These are phyloP conservation scores for Dendrobium catenatum DNA, from an alignment of 106 monocot genomes.

Conservation along the genomic window DNA sequence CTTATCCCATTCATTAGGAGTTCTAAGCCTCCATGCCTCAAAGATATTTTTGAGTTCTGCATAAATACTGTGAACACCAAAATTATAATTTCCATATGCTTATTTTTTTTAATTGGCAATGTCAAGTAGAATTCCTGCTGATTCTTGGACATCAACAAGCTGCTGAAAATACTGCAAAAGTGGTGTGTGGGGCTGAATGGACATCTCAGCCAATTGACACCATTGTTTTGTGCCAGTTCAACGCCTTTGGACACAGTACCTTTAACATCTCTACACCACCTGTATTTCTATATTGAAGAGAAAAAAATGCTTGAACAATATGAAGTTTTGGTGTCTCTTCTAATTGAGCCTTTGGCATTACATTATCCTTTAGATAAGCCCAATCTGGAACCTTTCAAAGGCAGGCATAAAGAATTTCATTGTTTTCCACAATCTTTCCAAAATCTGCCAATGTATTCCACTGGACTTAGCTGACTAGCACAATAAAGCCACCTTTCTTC, in stretches of 20 bases:
- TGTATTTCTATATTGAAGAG: no score
- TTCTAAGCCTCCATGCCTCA: conserved; percentile 96
- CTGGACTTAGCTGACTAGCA: conserved; percentile 87
- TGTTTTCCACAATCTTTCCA: conserved; percentile 94
- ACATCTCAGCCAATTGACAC: conserved; percentile 95
- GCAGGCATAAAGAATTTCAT: conserved; percentile 87
- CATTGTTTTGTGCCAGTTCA: conserved; percentile 73
- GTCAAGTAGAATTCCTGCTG: conserved; percentile 20
- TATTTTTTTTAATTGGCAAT: conserved; percentile 90
- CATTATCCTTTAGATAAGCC: conserved; percentile 81
- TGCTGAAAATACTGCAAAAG: conserved; percentile 97
- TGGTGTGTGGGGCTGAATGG: conserved; percentile 67
- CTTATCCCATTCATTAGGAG: conserved; percentile 99
- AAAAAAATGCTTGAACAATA: conserved; percentile 4
- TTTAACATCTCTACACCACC: no score
- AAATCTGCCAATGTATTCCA: conserved; percentile 92
- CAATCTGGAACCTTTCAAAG: conserved; percentile 98
- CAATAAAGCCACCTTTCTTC: conserved; percentile 97
- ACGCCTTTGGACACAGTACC: no score
- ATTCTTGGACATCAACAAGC: conserved; percentile 89
- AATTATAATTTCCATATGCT: conserved; percentile 56
- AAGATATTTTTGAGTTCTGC: conserved; percentile 95
- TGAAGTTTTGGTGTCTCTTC: conserved; percentile 89
- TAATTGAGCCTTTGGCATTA: conserved; percentile 83
- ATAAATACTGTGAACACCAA: conserved; percentile 52